Conservation (phyloP, 1,139 yeast genomes). For the Nakaseomyces kungkrabaensis region DNA sequence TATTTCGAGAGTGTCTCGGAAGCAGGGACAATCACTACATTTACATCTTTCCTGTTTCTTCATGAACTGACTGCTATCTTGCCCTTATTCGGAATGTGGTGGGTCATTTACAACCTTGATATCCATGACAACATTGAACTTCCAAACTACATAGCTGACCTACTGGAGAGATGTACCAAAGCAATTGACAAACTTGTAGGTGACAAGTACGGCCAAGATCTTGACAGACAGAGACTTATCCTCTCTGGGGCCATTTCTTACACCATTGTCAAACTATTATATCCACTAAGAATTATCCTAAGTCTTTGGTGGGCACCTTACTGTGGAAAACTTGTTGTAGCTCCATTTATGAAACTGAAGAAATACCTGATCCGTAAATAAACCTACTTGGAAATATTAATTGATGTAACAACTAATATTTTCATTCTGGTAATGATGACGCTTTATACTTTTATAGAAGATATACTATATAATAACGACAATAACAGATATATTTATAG, state of each 20-base stretch:
- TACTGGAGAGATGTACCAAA: slow-evolving; percentile 18
- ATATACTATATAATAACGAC: too few relatives aligned
- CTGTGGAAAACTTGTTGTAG: slow-evolving; percentile 18
- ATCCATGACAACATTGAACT: slow-evolving; percentile 31
- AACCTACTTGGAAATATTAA: background rate
- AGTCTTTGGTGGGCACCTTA: slow-evolving; percentile 31
- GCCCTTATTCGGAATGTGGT: slow-evolving; percentile 75
- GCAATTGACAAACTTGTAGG: slow-evolving; percentile 26
- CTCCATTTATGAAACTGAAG: slow-evolving; percentile 15
- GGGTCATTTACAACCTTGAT: slow-evolving; percentile 48
- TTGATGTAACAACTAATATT: too few relatives aligned
- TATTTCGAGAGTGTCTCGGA: slow-evolving; percentile 22
- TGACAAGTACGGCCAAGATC: slow-evolving; percentile 15
- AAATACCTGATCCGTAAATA: background rate
- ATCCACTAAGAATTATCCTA: slow-evolving; percentile 25
- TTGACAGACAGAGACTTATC: slow-evolving; percentile 33
- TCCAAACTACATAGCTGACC: slow-evolving; percentile 15
- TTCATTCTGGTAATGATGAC: too few relatives aligned
- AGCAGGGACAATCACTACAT: slow-evolving; percentile 56
- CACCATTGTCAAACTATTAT: slow-evolving; percentile 54
- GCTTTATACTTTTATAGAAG: too few relatives aligned
- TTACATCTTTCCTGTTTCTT: slow-evolving; percentile 65
- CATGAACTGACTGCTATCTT: slow-evolving; percentile 80
- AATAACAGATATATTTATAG: too few relatives aligned
- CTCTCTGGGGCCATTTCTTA: slow-evolving; percentile 86